Conservation (phyloP, 2,329 filamentous ascomycete genomes). For the Colletotrichum falcatum region DNA sequence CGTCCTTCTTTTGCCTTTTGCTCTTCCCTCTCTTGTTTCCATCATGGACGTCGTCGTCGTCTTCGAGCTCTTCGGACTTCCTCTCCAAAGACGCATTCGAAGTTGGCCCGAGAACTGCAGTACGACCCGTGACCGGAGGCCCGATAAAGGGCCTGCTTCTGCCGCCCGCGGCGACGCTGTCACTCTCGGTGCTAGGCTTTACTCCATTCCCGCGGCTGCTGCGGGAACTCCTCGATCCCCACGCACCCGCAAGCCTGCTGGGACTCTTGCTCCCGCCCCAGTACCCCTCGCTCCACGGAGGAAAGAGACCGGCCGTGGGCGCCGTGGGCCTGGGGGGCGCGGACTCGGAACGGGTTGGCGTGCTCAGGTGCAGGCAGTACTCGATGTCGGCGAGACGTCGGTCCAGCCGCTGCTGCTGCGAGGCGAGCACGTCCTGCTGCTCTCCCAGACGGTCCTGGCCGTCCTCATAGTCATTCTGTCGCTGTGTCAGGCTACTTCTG, state of each 20-base stretch:
- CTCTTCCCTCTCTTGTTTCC: neutral
- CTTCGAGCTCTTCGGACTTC: neutral
- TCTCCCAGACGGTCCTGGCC: slow-evolving; percentile 17
- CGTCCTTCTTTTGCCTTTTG: neutral
- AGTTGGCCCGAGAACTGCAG: neutral
- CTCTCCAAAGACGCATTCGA: neutral
- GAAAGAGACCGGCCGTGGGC: neutral
- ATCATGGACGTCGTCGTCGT: neutral
- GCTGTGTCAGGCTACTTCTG: neutral
- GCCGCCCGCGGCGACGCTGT: neutral
- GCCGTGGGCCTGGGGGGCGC: neutral
- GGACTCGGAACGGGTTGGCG: neutral
- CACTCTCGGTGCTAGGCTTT: neutral
- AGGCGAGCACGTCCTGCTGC: slow-evolving; percentile 16
- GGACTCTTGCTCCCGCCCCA: slow-evolving; percentile 14
- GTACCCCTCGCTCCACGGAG: slow-evolving; percentile 1
- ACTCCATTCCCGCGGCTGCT: neutral
- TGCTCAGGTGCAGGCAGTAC: neutral
- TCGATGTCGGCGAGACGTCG: slow-evolving; percentile 5
- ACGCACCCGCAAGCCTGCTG: neutral
- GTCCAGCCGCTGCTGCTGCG: slow-evolving; percentile 19
- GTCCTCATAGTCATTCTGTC: slow-evolving; percentile 1
- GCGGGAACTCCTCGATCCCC: slow-evolving; percentile 1
- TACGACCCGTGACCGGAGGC: neutral
- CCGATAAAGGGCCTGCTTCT: neutral